These are phyloP conservation scores for Salicornia ramosissima DNA, from an alignment of 148 eudicot genomes.

Conservation along the genomic window DNA sequence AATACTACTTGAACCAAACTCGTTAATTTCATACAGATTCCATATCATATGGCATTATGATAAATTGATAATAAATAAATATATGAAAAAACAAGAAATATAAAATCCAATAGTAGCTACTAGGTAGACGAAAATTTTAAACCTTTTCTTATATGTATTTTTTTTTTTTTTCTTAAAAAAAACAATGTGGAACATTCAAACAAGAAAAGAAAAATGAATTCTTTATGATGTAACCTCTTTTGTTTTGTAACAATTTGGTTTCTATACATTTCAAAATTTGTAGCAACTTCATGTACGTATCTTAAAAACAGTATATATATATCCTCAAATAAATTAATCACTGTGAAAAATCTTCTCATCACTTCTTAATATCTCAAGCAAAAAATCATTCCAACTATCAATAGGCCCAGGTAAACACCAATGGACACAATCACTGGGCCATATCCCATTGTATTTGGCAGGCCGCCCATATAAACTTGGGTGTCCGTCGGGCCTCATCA, in stretches of 20 bases:
- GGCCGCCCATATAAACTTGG: slow-evolving; percentile 57
- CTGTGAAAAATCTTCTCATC: slow-evolving; percentile 20
- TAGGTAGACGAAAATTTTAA: no score
- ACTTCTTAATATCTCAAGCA: slow-evolving; percentile 47
- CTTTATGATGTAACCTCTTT: neutral
- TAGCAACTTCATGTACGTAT: neutral
- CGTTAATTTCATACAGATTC: no score
- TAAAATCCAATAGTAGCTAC: no score
- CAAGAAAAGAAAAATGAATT: no score
- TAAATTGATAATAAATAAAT: no score
- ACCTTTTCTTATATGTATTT: no score
- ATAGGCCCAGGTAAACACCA: slow-evolving; percentile 83
- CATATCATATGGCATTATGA: no score
- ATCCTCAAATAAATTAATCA: neutral
- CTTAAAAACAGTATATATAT: neutral
- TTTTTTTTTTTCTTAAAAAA: no score
- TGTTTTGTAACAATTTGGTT: neutral
- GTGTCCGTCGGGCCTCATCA: slow-evolving; percentile 68
- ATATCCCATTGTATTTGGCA: slow-evolving; percentile 36
- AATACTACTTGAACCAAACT: no score
- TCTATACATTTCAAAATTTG: neutral
- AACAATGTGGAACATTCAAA: no score
- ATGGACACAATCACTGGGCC: slow-evolving; percentile 65
- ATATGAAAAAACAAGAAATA: no score
- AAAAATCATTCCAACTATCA: slow-evolving; percentile 57